Evolutionary conservation across 108 stramenopile species (phyloP).

Genomic region (Conticribra weissflogii): DNA sequence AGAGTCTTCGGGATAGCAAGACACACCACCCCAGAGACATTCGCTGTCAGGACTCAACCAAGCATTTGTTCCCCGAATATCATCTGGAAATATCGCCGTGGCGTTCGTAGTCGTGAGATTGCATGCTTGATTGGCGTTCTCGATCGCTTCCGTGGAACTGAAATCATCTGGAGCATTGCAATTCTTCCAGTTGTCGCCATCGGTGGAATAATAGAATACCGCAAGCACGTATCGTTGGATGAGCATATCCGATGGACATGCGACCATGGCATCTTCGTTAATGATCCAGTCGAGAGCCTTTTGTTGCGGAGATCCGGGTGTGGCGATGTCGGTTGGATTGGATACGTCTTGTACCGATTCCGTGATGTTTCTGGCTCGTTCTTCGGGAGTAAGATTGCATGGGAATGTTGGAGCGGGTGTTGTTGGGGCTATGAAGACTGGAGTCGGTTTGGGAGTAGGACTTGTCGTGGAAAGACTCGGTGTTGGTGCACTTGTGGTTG

Average conservation of each 20-base stretch:
- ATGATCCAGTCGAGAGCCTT: conserved; percentile 67
- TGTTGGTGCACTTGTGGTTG: neutral
- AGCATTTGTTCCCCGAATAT: conserved; percentile 48
- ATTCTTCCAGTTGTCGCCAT: conserved; percentile 54
- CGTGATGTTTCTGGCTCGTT: conserved; percentile 12
- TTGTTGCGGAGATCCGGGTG: conserved; percentile 40
- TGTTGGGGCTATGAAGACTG: neutral
- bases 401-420: conserved; percentile 14
- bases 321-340: neutral
- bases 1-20: conserved; percentile 11
- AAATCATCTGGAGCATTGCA: conserved; percentile 62
- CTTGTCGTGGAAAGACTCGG: conserved; percentile 1
- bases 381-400: conserved; percentile 24
- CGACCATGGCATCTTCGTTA: conserved; percentile 41
- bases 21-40: conserved; percentile 74
- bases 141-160: conserved; percentile 22
- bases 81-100: conserved; percentile 23
- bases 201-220: conserved; percentile 32
- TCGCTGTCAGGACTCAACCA: conserved; percentile 66
- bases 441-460: conserved; percentile 4
- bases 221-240: conserved; percentile 31
- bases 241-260: conserved; percentile 53
- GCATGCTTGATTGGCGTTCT: conserved; percentile 52
- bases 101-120: conserved; percentile 34
- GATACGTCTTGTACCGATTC: conserved; percentile 13